Evolutionary conservation across 129 eudicot genomes (phyloP), one percentile per base, ranked within the genome.

Genomic region (Dittrichia graveolens): DNA sequence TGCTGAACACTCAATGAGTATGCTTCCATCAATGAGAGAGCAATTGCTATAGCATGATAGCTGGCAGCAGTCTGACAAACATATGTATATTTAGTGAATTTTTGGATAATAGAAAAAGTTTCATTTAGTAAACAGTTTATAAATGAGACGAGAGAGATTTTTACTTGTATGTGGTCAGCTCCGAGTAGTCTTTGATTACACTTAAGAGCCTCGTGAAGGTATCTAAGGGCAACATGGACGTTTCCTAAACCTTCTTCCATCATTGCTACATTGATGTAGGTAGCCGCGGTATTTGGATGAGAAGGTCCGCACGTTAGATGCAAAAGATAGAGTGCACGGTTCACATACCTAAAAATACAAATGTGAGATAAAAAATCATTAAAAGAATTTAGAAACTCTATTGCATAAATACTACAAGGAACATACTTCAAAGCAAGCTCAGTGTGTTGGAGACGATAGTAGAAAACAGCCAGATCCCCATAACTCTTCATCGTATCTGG

Each of bases 401-500:
- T 62, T 19, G 38, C 54, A 7, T 24, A 4, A 62, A 19, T 74
- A 52, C 5, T 5, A 73, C 61, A 37, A 53, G 3, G 40, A n/a
- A 70, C 86, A 35, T 90, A 93, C 98, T 93, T 93, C 16, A 93
- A 75, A 73, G 98, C 98, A 75, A 93, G 75, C 83, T 93, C 98
- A 8, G 98, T 93, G 68, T 93, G 98, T 82, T 93, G 98, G 71
- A 93, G 98, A 24, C 98, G 83, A 13, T 93, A 93, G 85, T 93
- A 93, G 79, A 93, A 93, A 75, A 93, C 98, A 44, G 98, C 98
- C 62, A 93, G 79, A 76, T 93, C 98, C 54, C 98, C 98, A 49
- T 93, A 93, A 83, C 98, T 93, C 85, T 93, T 93, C 98, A 93
- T 93, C 65, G 98, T 93, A 77, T 93, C 98, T 31, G 98, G 98